These are phyloP conservation scores for Phycomyces blakesleeanus DNA, from an alignment of 192 early-diverging fungal species.

Conservation along the genomic window DNA sequence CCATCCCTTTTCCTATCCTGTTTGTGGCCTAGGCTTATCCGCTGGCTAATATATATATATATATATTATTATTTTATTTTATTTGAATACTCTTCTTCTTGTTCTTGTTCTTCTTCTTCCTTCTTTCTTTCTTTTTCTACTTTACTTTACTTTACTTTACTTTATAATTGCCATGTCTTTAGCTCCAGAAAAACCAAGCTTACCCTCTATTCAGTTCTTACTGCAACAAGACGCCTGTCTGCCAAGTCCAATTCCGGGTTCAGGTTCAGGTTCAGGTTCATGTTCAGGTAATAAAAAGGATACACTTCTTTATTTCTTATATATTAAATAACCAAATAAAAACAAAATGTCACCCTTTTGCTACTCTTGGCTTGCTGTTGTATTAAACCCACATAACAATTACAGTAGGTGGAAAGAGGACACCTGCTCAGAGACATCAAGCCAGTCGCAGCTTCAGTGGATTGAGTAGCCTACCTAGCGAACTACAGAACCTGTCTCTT, in stretches of 20 bases:
- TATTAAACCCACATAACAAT: too few species aligned
- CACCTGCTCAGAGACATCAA: background rate
- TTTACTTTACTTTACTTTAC: too few species aligned
- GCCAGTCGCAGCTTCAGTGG: background rate
- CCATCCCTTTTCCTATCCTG: background rate
- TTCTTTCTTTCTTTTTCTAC: slow-evolving; percentile 5
- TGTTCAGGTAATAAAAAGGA: too few species aligned
- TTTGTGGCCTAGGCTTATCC: background rate
- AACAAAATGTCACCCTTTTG: too few species aligned
- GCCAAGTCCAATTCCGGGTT: too few species aligned
- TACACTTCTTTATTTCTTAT: too few species aligned
- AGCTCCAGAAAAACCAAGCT: background rate
- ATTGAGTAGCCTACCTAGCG: slow-evolving; percentile 13
- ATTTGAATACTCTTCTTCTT: background rate
- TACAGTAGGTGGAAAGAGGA: too few species aligned
- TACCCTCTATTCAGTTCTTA: slow-evolving; percentile 15
- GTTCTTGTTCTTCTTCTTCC: background rate
- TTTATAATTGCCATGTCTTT: background rate
- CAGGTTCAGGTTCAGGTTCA: too few species aligned
- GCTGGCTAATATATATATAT: background rate
- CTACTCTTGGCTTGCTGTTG: too few species aligned
- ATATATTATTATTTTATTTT: slow-evolving; percentile 6
- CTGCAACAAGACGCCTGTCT: background rate
- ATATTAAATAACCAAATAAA: too few species aligned
- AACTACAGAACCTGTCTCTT: slow-evolving; percentile 18